Percentiles rank a stretch among this genome's conserved stretches.
Conservation (phyloP, 2,329 filamentous ascomycete species). For the Xenoacremonium recifei region DNA sequence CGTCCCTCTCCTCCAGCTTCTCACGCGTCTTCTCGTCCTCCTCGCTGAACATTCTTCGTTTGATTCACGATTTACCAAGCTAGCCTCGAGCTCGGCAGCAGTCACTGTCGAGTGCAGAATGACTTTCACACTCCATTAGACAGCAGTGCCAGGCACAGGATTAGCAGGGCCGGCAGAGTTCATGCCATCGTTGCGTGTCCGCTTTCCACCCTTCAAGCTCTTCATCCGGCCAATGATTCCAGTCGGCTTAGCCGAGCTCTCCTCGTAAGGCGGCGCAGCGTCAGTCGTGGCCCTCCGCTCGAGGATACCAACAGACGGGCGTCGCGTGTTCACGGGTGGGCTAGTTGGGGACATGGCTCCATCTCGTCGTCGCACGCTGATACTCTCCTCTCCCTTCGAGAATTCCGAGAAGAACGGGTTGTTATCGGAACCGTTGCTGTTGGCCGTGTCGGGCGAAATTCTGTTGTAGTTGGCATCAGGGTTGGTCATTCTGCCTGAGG, state of each 20-base stretch:
- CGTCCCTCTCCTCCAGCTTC: constrained; percentile 10
- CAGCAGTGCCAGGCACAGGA: constrained; percentile 40
- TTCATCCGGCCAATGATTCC: constrained; percentile 79
- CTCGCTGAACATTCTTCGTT: neutral
- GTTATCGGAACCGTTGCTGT: constrained; percentile 34
- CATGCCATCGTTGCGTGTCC: constrained; percentile 35
- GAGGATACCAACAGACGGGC: constrained; percentile 41
- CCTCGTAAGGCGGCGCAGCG: constrained; percentile 38
- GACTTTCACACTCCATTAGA: constrained; percentile 30
- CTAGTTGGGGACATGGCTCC: constrained; percentile 51
- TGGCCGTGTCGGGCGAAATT: constrained; percentile 40
- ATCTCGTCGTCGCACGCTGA: constrained; percentile 43
- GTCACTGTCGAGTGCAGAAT: constrained; percentile 17
- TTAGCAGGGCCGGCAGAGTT: constrained; percentile 34
- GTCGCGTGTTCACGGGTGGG: constrained; percentile 46
- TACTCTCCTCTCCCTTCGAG: constrained; percentile 52
- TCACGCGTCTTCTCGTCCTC: constrained; percentile 4
- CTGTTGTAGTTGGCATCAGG: constrained; percentile 49
- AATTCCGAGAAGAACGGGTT: constrained; percentile 89
- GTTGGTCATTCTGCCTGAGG: constrained; percentile 58
- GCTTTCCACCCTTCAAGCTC: constrained; percentile 71
- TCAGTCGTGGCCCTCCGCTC: constrained; percentile 68
- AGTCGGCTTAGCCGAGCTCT: constrained; percentile 44
- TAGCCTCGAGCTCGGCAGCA: constrained; percentile 13
- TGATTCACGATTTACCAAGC: too few relatives aligned